A percentile compares a stretch with the other conserved stretches of the same genome.
phyloP scores from a whole-genome alignment of 225 moss, liverwort and hornwort genomes.

The Polytrichum commune region DNA sequence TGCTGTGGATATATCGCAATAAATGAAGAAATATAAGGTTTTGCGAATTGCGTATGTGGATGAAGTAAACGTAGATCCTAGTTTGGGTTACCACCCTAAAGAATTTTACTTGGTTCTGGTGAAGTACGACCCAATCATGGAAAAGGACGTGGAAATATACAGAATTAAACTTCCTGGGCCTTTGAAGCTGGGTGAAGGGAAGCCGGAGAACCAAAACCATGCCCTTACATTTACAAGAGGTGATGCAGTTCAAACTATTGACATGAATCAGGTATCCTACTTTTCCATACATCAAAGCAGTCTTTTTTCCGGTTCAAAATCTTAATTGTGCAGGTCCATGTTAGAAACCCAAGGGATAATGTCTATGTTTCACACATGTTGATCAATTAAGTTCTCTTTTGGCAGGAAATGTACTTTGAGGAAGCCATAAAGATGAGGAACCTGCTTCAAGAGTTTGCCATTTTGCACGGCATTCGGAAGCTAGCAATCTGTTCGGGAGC shows the following conservation, averaged over 20 bases:
- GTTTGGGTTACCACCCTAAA: slow-evolving; percentile 20
- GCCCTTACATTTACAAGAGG: slow-evolving; percentile 89
- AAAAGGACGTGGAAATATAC: slow-evolving; percentile 67
- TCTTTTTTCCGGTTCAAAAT: no score
- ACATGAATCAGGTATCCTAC: slow-evolving; percentile 84
- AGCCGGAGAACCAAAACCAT: slow-evolving; percentile 97
- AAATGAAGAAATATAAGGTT: slow-evolving; percentile 67
- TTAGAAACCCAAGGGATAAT: no score
- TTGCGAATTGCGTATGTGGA: slow-evolving; percentile 82
- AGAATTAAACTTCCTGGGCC: slow-evolving; percentile 79
- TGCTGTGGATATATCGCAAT: slow-evolving; percentile 63
- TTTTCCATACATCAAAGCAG: no score
- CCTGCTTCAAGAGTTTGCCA: slow-evolving; percentile 84
- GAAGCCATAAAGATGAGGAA: slow-evolving; percentile 96
- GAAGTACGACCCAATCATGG: slow-evolving; percentile 57
- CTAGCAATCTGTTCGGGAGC: slow-evolving; percentile 93
- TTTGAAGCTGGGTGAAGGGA: slow-evolving; percentile 87
- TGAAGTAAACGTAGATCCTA: slow-evolving; percentile 29
- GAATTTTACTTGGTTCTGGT: slow-evolving; percentile 67
- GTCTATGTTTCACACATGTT: neutral
- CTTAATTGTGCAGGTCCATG: no score
- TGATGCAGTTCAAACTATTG: slow-evolving; percentile 91
- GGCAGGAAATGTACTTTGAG: slow-evolving; percentile 90
- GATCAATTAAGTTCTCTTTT: neutral
- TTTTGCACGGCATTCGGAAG: slow-evolving; percentile 56